phyloP scores from a whole-genome alignment of 106 monocot species.

The Acanthochlamys bracteata region DNA sequence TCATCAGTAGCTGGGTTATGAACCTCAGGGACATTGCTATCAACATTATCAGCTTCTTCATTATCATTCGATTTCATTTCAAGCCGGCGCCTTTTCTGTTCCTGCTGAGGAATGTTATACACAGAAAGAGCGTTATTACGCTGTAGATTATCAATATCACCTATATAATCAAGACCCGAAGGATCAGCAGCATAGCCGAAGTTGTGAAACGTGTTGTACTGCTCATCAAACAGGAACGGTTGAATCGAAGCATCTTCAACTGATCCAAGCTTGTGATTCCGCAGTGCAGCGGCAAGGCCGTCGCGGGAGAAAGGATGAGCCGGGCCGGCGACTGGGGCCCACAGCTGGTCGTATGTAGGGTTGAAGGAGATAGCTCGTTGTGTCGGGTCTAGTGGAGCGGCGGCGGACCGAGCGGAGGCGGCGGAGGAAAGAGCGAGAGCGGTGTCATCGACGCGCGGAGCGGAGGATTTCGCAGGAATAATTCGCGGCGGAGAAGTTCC shows the following conservation, averaged over 20 bases:
- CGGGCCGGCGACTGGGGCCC: slow-evolving; percentile 86
- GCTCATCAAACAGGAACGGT: slow-evolving; percentile 93
- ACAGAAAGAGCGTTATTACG: slow-evolving; percentile 57
- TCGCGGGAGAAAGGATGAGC: slow-evolving; percentile 76
- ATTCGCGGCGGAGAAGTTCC: slow-evolving; percentile 31
- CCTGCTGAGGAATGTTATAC: slow-evolving; percentile 90
- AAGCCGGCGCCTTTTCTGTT: slow-evolving; percentile 76
- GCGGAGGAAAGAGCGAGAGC: slow-evolving; percentile 60
- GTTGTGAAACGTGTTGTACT: slow-evolving; percentile 97
- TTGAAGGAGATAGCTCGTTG: slow-evolving; percentile 73
- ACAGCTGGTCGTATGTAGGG: slow-evolving; percentile 93
- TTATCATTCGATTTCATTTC: slow-evolving; percentile 20
- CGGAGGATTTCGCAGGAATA: slow-evolving; percentile 57
- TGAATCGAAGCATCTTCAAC: slow-evolving; percentile 93
- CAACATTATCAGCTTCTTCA: background rate
- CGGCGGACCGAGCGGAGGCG: slow-evolving; percentile 16
- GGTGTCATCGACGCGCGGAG: slow-evolving; percentile 80
- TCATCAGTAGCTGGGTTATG: slow-evolving; percentile 74
- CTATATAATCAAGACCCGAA: slow-evolving; percentile 65
- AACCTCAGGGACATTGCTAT: slow-evolving; percentile 6
- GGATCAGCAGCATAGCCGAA: slow-evolving; percentile 95
- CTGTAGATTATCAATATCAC: slow-evolving; percentile 43
- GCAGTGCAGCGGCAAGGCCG: slow-evolving; percentile 68
- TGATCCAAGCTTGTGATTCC: slow-evolving; percentile 97
- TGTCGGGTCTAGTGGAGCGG: slow-evolving; percentile 69